These are phyloP conservation scores for Erythrophleum fordii DNA, from an alignment of 306 rosid species.

Conservation along the genomic window DNA sequence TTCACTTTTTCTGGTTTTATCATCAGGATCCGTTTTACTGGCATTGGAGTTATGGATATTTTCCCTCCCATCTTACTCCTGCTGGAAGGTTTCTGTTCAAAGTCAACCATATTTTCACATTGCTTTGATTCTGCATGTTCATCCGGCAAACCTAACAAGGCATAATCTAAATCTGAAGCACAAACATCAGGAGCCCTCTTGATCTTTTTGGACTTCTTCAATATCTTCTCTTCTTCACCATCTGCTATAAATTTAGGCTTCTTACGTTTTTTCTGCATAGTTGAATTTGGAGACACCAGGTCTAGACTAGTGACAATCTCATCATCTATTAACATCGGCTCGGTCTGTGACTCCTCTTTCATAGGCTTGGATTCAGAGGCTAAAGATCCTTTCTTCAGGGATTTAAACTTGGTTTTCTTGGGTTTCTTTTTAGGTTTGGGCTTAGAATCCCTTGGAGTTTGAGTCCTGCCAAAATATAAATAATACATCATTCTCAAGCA, in stretches of 20 bases:
- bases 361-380: slow-evolving; percentile 66
- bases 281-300: slow-evolving; percentile 57
- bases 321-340: slow-evolving; percentile 72
- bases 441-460: slow-evolving; percentile 59
- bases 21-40: slow-evolving; percentile 73
- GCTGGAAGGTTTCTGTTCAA: slow-evolving; percentile 70
- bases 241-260: slow-evolving; percentile 52
- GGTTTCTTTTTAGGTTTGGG: slow-evolving; percentile 87
- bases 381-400: slow-evolving; percentile 86
- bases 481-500: slow-evolving; percentile 26
- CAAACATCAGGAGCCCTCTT: slow-evolving; percentile 66
- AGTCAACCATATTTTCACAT: slow-evolving; percentile 56
- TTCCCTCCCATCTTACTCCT: slow-evolving; percentile 90
- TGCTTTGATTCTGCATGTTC: slow-evolving; percentile 61
- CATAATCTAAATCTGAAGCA: slow-evolving; percentile 66
- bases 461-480: slow-evolving; percentile 56
- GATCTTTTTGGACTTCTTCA: slow-evolving; percentile 79
- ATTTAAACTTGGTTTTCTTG: slow-evolving; percentile 91
- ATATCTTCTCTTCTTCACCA: slow-evolving; percentile 60
- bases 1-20: slow-evolving; percentile 90
- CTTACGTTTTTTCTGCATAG: slow-evolving; percentile 74
- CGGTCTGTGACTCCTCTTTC: slow-evolving; percentile 63
- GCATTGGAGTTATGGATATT: slow-evolving; percentile 87
- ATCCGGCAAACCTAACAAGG: slow-evolving; percentile 57
- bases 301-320: slow-evolving; percentile 54